phyloP scores from a whole-genome alignment of 257 asterid genomes.

The Galeopsis tetrahit region DNA sequence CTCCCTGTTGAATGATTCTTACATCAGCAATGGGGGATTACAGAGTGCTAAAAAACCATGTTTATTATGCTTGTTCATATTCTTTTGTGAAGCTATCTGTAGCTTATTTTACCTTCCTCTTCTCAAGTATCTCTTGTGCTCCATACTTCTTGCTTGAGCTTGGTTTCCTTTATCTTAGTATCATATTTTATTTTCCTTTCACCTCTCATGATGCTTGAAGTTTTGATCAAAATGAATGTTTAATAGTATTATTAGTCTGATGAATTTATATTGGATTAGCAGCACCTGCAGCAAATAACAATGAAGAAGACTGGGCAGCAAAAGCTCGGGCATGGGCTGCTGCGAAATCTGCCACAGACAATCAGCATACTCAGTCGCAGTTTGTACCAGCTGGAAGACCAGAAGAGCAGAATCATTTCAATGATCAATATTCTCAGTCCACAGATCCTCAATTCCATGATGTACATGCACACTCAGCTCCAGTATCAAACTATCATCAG shows the following conservation, averaged over 20 bases:
- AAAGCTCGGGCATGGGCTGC: conserved; percentile 99
- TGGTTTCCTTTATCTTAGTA: conserved; percentile 1
- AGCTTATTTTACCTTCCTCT: not conserved
- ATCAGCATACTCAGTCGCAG: conserved; percentile 62
- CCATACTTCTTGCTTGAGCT: conserved; percentile 13
- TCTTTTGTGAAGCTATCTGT: conserved; percentile 1
- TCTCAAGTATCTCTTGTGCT: not conserved
- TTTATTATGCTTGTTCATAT: conserved; percentile 15
- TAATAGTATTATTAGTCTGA: conserved; percentile 16
- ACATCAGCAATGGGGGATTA: conserved; percentile 8
- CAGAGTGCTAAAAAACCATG: not conserved
- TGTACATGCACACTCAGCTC: conserved; percentile 42
- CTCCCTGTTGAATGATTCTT: conserved; percentile 25
- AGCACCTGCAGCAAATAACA: conserved; percentile 58
- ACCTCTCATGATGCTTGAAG: conserved; percentile 23
- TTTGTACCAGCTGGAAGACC: conserved; percentile 53
- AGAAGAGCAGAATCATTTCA: conserved; percentile 60
- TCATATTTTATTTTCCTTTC: conserved; percentile 1
- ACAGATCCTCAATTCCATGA: conserved; percentile 54
- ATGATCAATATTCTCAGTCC: conserved; percentile 57
- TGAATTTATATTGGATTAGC: conserved; percentile 36
- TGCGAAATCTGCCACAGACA: conserved; percentile 69
- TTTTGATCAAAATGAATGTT: conserved; percentile 19
- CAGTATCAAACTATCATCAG: conserved; percentile 60
- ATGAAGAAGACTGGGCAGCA: conserved; percentile 95